These are phyloP conservation scores for Mentha longifolia DNA, from an alignment of 257 asterid genomes.

Conservation along the genomic window DNA sequence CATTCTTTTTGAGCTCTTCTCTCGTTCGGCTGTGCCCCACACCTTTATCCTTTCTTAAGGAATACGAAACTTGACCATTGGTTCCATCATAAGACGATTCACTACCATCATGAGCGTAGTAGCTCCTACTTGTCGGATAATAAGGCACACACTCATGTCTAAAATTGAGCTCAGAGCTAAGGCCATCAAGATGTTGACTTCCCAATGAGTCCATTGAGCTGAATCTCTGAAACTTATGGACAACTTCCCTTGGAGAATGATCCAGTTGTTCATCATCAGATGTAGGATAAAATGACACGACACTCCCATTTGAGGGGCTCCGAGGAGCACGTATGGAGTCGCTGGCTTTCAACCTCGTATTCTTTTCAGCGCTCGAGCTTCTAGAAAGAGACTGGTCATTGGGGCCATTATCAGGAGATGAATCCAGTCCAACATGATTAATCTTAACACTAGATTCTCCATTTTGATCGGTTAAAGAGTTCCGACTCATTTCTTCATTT, in stretches of 20 bases:
- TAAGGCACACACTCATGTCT: constrained; percentile 35
- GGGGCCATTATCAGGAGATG: constrained; percentile 32
- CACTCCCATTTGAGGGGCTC: constrained; percentile 41
- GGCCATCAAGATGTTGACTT: constrained; percentile 38
- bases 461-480: constrained; percentile 32
- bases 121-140: constrained; percentile 47
- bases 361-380: constrained; percentile 27
- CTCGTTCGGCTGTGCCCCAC: constrained; percentile 29
- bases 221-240: constrained; percentile 40
- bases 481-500: constrained; percentile 32
- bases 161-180: constrained; percentile 37
- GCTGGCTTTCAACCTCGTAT: constrained; percentile 9
- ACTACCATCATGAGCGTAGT: constrained; percentile 66
- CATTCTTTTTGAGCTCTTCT: constrained; percentile 35
- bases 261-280: constrained; percentile 48
- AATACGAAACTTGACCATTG: constrained; percentile 45
- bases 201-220: constrained; percentile 49
- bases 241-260: constrained; percentile 34
- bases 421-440: constrained; percentile 22
- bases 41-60: constrained; percentile 43
- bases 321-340: constrained; percentile 35
- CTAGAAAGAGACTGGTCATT: constrained; percentile 18
- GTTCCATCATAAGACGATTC: constrained; percentile 72
- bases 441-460: constrained; percentile 33
- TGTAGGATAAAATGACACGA: constrained; percentile 35